Conservation (phyloP, 805 yeast genomes). For the Pichia kluyveri region DNA sequence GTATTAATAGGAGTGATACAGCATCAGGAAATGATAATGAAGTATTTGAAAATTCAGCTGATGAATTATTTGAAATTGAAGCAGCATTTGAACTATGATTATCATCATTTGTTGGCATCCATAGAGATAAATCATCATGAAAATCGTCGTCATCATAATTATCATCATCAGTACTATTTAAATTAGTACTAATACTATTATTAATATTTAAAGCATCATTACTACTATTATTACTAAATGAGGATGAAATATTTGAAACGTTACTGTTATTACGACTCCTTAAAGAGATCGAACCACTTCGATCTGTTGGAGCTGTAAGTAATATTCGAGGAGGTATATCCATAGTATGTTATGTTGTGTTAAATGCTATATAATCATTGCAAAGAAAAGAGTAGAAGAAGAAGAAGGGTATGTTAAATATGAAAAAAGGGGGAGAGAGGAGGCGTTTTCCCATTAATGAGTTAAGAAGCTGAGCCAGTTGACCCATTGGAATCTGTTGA, state of each 20-base stretch:
- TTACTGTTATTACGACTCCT: not conserved
- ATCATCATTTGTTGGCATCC: slow-evolving; percentile 5
- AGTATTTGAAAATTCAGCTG: too few relatives aligned
- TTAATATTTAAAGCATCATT: too few relatives aligned
- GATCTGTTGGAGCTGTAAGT: not conserved
- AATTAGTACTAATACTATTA: too few relatives aligned
- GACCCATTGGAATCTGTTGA: not conserved
- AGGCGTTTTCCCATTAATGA: not conserved
- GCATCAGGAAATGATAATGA: too few relatives aligned
- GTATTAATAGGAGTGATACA: too few relatives aligned
- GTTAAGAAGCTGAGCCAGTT: not conserved
- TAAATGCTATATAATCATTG: too few relatives aligned
- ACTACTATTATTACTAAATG: too few relatives aligned
- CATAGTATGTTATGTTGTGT: not conserved
- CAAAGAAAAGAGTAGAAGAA: not conserved
- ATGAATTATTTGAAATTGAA: not conserved
- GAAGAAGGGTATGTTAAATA: not conserved
- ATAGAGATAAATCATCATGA: not conserved
- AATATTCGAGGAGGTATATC: not conserved
- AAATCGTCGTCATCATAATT: not conserved
- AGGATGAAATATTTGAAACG: not conserved
- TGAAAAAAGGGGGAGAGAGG: not conserved
- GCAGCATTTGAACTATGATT: not conserved
- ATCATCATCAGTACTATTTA: slow-evolving; percentile 3
- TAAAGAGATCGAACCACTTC: not conserved